phyloP scores from a whole-genome alignment of 129 eudicot genomes.

The Pittosporum tobira region DNA sequence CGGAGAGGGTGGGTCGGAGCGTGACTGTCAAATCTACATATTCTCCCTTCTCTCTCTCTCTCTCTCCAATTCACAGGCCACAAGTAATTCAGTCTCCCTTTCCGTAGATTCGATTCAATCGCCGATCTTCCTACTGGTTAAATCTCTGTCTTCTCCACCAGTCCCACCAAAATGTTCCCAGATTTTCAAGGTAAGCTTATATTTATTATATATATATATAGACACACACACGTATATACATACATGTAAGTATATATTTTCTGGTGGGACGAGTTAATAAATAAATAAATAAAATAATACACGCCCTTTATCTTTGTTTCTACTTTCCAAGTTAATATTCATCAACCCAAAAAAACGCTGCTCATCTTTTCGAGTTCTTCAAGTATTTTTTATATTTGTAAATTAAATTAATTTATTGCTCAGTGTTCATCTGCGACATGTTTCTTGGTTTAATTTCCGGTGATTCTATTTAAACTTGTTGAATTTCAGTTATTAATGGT shows the following conservation, averaged over 20 bases:
- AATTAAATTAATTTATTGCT: not conserved
- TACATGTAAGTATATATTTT: slow-evolving; percentile 8
- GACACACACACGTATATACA: not conserved
- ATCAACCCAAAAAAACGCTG: not conserved
- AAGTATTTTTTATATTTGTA: not conserved
- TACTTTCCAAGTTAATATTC: slow-evolving; percentile 14
- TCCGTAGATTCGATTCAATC: slow-evolving; percentile 28
- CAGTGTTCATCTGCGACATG: no score
- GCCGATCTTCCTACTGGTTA: slow-evolving; percentile 27
- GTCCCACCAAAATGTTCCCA: slow-evolving; percentile 33
- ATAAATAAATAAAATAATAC: not conserved
- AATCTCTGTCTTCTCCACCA: slow-evolving; percentile 14
- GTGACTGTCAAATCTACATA: slow-evolving; percentile 75
- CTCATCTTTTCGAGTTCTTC: not conserved
- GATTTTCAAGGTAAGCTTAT: slow-evolving; percentile 45
- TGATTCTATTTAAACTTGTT: not conserved
- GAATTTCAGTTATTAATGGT: slow-evolving; percentile 5
- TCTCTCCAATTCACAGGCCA: slow-evolving; percentile 2
- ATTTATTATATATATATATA: not conserved
- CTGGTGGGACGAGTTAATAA: slow-evolving; percentile 11
- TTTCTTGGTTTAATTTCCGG: not conserved
- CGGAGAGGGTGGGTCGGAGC: slow-evolving; percentile 37
- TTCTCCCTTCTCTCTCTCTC: slow-evolving; percentile 27
- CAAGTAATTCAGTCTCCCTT: slow-evolving; percentile 11
- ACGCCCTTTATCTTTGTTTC: not conserved